Base-by-base conservation (phyloP, 2,329 filamentous ascomycete genomes). In the Cladosporium velox region DNA sequence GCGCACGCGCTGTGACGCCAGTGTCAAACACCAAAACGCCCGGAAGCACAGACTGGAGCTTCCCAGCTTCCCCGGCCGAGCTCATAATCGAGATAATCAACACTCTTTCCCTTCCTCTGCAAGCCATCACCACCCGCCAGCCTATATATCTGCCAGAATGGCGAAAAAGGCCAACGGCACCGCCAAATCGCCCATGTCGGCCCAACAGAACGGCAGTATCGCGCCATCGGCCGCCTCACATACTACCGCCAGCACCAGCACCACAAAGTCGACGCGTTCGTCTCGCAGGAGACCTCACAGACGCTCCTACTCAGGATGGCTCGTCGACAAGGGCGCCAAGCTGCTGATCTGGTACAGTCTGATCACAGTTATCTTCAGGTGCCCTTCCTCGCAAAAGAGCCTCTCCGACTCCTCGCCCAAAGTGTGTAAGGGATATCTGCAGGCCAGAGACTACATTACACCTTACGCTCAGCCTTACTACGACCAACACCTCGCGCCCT, bases 401-500 rank as follows among this genome's bases (percentile, higher is more conserved):
- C 86, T 95, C 73, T 86, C 87, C 72, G 86, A 90, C 30, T 80
- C 84, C 34, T 91, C 92, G 1, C 91, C 93, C 0, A 85, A 82
- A 69, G 86, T 98, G 68, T 99, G 95, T 85, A 89, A 89, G 74
- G 89, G 91, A 11, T 97, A 97, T 72, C 75, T 89, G 38, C 79
- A 84, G 85, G 90, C 81, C 79, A 88, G 80, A 72, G 88, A 82
- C 81, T 88, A 84, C 66, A 81, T 93, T 67, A 80, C 87, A 30
- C 95, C 95, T 3, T 90, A 94, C 77, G 74, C 96, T 35, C 84
- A 89, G 72, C 94, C 93, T 2, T 96, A 96, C 79, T 98, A 97
- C 78, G 82, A 94, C 71, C 79, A 86, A 66, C 96, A 97, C 74
- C 90, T 91, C 28, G 90, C 90, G 6, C 91, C 92, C 2, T 95